These are phyloP conservation scores for Mycena metata DNA, from an alignment of 768 basidiomycete genomes.

Conservation along the genomic window DNA sequence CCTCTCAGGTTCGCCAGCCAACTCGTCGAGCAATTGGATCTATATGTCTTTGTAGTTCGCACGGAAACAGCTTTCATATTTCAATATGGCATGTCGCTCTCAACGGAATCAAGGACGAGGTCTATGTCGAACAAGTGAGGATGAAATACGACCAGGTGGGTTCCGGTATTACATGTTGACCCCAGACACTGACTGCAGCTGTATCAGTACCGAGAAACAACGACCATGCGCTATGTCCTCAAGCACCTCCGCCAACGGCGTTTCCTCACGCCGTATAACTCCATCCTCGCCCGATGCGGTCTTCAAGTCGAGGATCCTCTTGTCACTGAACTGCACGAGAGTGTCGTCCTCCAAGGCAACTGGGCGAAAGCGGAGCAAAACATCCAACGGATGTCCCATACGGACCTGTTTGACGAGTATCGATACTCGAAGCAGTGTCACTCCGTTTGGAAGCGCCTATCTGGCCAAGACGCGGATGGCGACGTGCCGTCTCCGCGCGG, in stretches of 20 bases:
- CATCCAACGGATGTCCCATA: conserved; percentile 61
- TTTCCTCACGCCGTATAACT: conserved; percentile 73
- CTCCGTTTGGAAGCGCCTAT: conserved; percentile 71
- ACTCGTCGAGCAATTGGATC: neutral
- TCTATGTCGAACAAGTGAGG: conserved; percentile 68
- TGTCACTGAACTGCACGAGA: conserved; percentile 72
- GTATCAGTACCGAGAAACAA: conserved; percentile 73
- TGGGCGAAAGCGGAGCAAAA: conserved; percentile 71
- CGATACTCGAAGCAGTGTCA: conserved; percentile 70
- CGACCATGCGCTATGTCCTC: conserved; percentile 74
- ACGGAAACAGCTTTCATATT: conserved; percentile 79
- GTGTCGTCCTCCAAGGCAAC: conserved; percentile 75
- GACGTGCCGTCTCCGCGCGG: conserved; percentile 78
- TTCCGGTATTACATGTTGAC: conserved; percentile 18
- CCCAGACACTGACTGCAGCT: conserved; percentile 1
- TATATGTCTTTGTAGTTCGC: conserved; percentile 61
- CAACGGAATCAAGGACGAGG: conserved; percentile 68
- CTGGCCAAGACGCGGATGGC: conserved; percentile 72
- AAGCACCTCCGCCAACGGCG: conserved; percentile 85
- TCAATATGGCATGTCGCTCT: conserved; percentile 84
- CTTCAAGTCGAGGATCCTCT: conserved; percentile 79
- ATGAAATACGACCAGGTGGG: conserved; percentile 74
- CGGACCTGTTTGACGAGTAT: conserved; percentile 74
- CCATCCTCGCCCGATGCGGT: conserved; percentile 67
- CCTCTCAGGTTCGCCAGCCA: conserved; percentile 73